phyloP scores from a whole-genome alignment of 1,284 basidiomycete species.

The Apiotrichum laibachii region DNA sequence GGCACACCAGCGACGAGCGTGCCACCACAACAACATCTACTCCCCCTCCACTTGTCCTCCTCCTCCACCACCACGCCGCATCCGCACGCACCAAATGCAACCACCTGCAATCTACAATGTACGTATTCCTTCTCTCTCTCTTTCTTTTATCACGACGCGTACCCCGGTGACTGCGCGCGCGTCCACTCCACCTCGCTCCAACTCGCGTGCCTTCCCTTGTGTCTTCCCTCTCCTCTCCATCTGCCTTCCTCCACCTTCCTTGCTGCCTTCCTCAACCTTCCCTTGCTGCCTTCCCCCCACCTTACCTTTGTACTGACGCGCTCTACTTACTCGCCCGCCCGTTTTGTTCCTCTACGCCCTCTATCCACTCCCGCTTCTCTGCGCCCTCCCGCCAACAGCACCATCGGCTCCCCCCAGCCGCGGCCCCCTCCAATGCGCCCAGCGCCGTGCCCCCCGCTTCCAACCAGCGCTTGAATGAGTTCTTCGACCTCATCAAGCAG shows the following conservation, averaged over 20 bases:
- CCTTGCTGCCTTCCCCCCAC: no score
- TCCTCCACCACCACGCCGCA: no score
- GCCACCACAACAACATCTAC: neutral
- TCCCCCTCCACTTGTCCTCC: neutral
- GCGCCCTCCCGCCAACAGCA: conserved; percentile 29
- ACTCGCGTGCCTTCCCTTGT: no score
- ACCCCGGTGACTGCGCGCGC: no score
- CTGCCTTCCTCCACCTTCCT: no score
- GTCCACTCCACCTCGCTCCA: no score
- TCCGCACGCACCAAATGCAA: conserved; percentile 30
- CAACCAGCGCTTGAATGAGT: conserved; percentile 63
- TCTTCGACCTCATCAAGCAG: conserved; percentile 75
- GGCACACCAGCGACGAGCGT: no score
- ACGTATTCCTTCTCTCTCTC: conserved; percentile 11
- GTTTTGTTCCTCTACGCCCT: no score
- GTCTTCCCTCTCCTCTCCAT: neutral
- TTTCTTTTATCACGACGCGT: no score
- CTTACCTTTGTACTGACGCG: no score
- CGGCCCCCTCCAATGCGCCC: conserved; percentile 30
- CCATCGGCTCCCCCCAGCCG: conserved; percentile 44
- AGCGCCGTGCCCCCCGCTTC: conserved; percentile 24
- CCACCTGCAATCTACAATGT: conserved; percentile 46
- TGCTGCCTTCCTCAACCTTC: neutral
- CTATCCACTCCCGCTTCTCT: neutral
- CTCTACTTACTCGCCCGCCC: no score